These are phyloP conservation scores for Dioscorea cayenensis DNA, from an alignment of 116 monocot genomes.

Conservation along the genomic window DNA sequence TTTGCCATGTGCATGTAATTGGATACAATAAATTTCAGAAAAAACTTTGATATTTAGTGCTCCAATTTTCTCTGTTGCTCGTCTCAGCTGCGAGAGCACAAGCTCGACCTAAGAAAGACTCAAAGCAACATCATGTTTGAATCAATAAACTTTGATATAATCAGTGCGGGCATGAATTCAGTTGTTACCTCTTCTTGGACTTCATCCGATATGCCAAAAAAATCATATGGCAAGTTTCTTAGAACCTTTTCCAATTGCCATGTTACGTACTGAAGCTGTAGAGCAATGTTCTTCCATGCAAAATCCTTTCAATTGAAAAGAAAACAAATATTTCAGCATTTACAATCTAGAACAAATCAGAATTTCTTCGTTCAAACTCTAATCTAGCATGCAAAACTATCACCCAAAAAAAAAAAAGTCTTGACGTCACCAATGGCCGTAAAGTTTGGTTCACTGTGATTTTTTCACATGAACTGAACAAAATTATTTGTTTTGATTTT, in stretches of 20 bases:
- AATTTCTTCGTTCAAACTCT: neutral
- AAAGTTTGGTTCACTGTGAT: too few relatives aligned
- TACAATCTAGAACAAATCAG: neutral
- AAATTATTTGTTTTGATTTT: too few relatives aligned
- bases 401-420: too few relatives aligned
- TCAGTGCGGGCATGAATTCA: too few relatives aligned
- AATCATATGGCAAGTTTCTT: conserved; percentile 44
- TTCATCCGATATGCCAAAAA: conserved; percentile 81
- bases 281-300: conserved; percentile 18
- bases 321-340: neutral
- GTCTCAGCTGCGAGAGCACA: conserved; percentile 57
- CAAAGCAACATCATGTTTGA: neutral
- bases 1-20: conserved; percentile 10
- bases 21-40: conserved; percentile 39
- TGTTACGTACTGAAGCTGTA: conserved; percentile 71
- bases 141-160: too few relatives aligned
- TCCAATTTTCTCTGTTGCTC: conserved; percentile 47
- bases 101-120: conserved; percentile 52
- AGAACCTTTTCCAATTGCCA: conserved; percentile 82
- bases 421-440: too few relatives aligned
- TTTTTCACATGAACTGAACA: too few relatives aligned
- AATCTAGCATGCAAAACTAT: neutral
- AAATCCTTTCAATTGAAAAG: conserved; percentile 32
- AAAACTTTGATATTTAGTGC: conserved; percentile 28
- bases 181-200: conserved; percentile 71